phyloP scores from a whole-genome alignment of 495 filamentous ascomycete species.

The Neurospora sp. region DNA sequence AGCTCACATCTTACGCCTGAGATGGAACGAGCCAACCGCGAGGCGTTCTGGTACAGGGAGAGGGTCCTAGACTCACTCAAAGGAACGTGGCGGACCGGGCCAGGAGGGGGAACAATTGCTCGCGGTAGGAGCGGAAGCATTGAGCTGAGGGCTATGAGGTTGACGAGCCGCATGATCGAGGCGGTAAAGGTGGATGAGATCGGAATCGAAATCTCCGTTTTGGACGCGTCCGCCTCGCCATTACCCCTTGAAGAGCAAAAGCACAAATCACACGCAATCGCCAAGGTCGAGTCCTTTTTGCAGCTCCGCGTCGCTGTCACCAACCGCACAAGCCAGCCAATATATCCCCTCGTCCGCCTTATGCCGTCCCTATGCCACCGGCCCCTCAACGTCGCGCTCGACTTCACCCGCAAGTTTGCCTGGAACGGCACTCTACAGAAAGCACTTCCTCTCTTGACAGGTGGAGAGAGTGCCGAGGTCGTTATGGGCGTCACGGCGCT shows the following conservation, averaged over 20 bases:
- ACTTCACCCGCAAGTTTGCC: constrained; percentile 71
- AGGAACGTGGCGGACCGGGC: constrained; percentile 49
- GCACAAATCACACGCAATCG: constrained; percentile 17
- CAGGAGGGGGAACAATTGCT: constrained; percentile 29
- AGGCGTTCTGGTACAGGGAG: constrained; percentile 90
- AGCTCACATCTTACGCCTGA: constrained; percentile 72
- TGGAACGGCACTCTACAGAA: constrained; percentile 81
- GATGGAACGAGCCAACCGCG: constrained; percentile 63
- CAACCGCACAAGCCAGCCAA: constrained; percentile 59
- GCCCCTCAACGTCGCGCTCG: constrained; percentile 61
- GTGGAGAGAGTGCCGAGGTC: constrained; percentile 44
- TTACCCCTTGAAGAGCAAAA: constrained; percentile 22
- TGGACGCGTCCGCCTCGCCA: constrained; percentile 14
- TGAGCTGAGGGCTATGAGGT: constrained; percentile 62
- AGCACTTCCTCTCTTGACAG: constrained; percentile 48
- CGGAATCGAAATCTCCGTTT: constrained; percentile 51
- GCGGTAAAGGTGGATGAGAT: constrained; percentile 74
- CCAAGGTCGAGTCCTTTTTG: constrained; percentile 62
- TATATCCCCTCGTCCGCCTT: constrained; percentile 65
- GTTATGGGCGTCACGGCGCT: constrained; percentile 59
- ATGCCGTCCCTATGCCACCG: constrained; percentile 69
- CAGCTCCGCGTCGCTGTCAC: constrained; percentile 55
- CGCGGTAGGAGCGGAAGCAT: constrained; percentile 53
- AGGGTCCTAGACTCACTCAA: constrained; percentile 62
- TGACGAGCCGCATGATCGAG: constrained; percentile 73